Conservation (phyloP, 2,329 filamentous ascomycete genomes). For the Claviceps sp. region DNA sequence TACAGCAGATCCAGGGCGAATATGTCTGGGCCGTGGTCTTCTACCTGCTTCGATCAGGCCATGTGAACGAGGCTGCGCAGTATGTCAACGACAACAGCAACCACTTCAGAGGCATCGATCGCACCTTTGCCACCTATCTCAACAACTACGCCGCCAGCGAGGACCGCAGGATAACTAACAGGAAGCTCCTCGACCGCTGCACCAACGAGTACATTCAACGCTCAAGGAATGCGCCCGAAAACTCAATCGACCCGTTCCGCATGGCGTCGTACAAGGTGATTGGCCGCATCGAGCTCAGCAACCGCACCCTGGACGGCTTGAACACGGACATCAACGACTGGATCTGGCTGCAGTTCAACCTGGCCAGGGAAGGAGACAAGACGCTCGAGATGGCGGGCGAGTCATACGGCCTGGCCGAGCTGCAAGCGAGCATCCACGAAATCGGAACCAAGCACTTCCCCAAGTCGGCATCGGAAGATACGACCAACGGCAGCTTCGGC, state of each 20-base stretch:
- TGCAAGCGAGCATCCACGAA: constrained; percentile 70
- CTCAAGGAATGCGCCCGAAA: constrained; percentile 68
- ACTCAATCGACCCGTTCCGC: constrained; percentile 83
- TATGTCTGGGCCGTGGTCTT: constrained; percentile 92
- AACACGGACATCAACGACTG: constrained; percentile 55
- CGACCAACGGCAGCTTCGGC: constrained; percentile 62
- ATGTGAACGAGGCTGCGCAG: constrained; percentile 68
- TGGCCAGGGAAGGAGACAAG: constrained; percentile 51
- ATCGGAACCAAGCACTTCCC: constrained; percentile 87
- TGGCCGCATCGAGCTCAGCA: constrained; percentile 58
- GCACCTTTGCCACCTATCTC: constrained; percentile 80
- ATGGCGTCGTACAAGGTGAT: constrained; percentile 98
- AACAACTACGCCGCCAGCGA: constrained; percentile 65
- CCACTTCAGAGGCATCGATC: constrained; percentile 80
- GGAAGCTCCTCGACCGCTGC: constrained; percentile 74
- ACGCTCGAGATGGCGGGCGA: constrained; percentile 52
- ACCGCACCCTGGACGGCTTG: constrained; percentile 49
- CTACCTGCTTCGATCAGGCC: constrained; percentile 75
- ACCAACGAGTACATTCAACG: constrained; percentile 82
- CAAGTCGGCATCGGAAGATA: constrained; percentile 63
- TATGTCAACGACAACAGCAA: constrained; percentile 71
- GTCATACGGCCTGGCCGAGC: constrained; percentile 49
- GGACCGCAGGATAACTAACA: constrained; percentile 58
- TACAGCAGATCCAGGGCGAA: constrained; percentile 69
- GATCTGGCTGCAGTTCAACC: constrained; percentile 60